phyloP scores from a whole-genome alignment of 805 yeast species.

The Candida pini region DNA sequence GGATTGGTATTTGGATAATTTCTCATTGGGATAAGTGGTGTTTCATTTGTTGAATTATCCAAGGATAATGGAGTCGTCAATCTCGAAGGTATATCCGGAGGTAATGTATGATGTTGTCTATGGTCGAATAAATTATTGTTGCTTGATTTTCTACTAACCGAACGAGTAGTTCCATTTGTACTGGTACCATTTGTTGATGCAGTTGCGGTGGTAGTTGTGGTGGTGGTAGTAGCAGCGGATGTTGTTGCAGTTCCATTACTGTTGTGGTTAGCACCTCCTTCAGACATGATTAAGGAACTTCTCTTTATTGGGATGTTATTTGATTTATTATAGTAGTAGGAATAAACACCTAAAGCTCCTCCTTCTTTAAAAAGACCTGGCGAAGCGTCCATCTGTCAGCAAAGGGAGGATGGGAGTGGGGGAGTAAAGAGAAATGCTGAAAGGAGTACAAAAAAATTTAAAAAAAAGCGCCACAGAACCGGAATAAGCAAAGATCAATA shows the following conservation, averaged over 20 bases:
- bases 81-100: conserved; percentile 8
- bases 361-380: conserved; percentile 14
- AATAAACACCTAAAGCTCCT: conserved; percentile 27
- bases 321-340: conserved; percentile 16
- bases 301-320: background rate
- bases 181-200: background rate
- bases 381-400: too few relatives aligned
- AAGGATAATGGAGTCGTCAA: conserved; percentile 13
- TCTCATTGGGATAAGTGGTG: too few relatives aligned
- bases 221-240: background rate
- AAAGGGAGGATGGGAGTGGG: too few relatives aligned
- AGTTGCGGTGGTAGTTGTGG: background rate
- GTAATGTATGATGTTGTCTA: background rate
- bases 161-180: background rate
- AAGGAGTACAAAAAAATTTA: too few relatives aligned
- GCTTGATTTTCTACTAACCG: background rate
- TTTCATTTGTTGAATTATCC: background rate
- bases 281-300: too few relatives aligned
- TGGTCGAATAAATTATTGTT: background rate
- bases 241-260: background rate
- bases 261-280: background rate
- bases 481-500: too few relatives aligned
- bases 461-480: too few relatives aligned
- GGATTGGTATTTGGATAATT: too few relatives aligned
- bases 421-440: too few relatives aligned